phyloP scores from a whole-genome alignment of 805 yeast species.

The Nakazawaea holstii region DNA sequence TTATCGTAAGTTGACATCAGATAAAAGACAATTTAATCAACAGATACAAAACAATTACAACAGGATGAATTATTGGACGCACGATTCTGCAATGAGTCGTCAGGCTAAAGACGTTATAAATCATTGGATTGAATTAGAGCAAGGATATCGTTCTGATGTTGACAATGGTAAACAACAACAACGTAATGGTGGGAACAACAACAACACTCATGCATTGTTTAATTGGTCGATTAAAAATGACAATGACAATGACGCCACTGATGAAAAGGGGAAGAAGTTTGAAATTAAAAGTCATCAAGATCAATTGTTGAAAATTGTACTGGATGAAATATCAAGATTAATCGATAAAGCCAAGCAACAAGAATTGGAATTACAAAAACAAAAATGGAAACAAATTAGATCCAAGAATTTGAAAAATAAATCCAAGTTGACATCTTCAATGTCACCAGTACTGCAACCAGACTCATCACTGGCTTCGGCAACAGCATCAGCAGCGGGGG shows the following conservation, averaged over 20 bases:
- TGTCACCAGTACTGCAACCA: neutral
- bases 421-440: neutral
- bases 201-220: constrained; percentile 1
- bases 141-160: neutral
- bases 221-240: constrained; percentile 4
- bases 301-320: neutral
- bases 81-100: neutral
- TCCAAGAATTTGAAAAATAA: too few relatives aligned
- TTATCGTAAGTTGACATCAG: neutral
- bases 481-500: neutral
- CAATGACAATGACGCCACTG: neutral
- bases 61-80: constrained; percentile 1
- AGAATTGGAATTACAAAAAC: neutral
- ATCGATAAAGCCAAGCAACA: neutral
- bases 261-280: neutral
- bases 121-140: neutral
- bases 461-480: neutral
- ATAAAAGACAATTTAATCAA: neutral
- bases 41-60: constrained; percentile 3
- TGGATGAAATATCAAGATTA: neutral
- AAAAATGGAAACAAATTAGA: too few relatives aligned
- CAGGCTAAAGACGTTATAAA: neutral
- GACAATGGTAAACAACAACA: neutral
- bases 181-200: too few relatives aligned
- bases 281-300: constrained; percentile 7